Evolutionary conservation across 2,329 filamentous ascomycete species (phyloP).

Genomic region (Alternaria sp.): DNA sequence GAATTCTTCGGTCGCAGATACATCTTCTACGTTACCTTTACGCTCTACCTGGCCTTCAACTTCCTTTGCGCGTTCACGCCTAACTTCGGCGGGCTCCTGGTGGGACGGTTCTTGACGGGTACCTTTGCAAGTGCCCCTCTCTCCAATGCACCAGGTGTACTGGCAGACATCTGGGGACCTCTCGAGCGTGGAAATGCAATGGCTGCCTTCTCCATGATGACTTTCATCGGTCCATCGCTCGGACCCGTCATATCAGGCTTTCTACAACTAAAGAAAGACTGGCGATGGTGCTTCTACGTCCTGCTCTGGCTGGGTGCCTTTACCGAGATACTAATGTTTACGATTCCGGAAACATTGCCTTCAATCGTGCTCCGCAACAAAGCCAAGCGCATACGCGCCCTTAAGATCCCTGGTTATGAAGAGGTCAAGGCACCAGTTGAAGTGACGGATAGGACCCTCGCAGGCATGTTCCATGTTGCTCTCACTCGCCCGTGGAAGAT

Average conservation of each 20-base stretch:
- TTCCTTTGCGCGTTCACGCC: background rate
- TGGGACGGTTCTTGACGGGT: background rate
- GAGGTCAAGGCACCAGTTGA: background rate
- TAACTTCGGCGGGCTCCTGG: background rate
- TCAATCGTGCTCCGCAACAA: background rate
- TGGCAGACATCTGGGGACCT: background rate
- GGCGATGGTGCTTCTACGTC: background rate
- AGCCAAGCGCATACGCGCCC: background rate
- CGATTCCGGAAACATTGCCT: background rate
- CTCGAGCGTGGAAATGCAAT: background rate
- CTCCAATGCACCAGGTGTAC: background rate
- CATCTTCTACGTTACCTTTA: background rate
- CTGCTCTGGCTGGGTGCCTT: background rate
- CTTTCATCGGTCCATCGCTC: background rate
- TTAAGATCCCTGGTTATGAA: background rate
- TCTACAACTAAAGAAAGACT: background rate
- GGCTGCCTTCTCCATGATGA: background rate
- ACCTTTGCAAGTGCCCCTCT: background rate
- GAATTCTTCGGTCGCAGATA: background rate
- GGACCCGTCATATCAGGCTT: background rate
- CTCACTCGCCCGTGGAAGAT: background rate
- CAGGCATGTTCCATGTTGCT: background rate
- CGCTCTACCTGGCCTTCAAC: background rate
- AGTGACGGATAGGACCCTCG: background rate
- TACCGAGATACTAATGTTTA: background rate